Evolutionary conservation across 805 yeast genomes (phyloP).

Genomic region (Starmerella ratchasimensis): DNA sequence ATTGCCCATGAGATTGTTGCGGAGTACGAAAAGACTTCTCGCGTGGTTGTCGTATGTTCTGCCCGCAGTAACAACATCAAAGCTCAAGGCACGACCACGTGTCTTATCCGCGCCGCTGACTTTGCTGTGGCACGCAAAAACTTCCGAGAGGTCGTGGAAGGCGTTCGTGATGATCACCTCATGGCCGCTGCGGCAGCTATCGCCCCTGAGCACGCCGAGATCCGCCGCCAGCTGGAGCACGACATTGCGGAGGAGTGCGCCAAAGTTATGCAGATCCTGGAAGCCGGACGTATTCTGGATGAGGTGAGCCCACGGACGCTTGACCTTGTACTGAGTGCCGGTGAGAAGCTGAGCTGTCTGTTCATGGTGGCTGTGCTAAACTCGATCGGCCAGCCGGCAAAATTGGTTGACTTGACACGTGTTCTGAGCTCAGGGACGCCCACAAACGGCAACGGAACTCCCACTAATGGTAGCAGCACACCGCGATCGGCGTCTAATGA

Average conservation of each 20-base stretch:
- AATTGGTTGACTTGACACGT: constrained; percentile 63
- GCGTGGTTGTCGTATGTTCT: constrained; percentile 89
- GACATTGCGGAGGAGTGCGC: constrained; percentile 55
- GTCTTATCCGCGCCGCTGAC: constrained; percentile 76
- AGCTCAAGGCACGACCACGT: constrained; percentile 87
- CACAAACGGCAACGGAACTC: background rate
- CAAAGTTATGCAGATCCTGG: constrained; percentile 52
- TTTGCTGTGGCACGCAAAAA: constrained; percentile 23
- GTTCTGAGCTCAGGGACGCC: constrained; percentile 36
- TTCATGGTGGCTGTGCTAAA: constrained; percentile 77
- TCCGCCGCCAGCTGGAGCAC: constrained; percentile 41
- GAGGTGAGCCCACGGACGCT: constrained; percentile 80
- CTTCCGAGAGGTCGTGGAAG: constrained; percentile 44
- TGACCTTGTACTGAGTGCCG: constrained; percentile 82
- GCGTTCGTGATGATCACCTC: constrained; percentile 66
- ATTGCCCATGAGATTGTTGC: constrained; percentile 72
- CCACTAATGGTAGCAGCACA: constrained; percentile 2
- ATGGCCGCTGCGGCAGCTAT: constrained; percentile 51
- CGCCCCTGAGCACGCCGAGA: constrained; percentile 25
- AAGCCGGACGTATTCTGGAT: constrained; percentile 83
- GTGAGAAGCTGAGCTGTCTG: constrained; percentile 83
- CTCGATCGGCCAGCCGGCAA: constrained; percentile 66
- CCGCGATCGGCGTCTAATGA: constrained; percentile 33
- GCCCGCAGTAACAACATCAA: constrained; percentile 87
- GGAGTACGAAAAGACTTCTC: constrained; percentile 38